Evolutionary conservation across 2,329 filamentous ascomycete genomes (phyloP).

Genomic region (Thyridium curvatum): DNA sequence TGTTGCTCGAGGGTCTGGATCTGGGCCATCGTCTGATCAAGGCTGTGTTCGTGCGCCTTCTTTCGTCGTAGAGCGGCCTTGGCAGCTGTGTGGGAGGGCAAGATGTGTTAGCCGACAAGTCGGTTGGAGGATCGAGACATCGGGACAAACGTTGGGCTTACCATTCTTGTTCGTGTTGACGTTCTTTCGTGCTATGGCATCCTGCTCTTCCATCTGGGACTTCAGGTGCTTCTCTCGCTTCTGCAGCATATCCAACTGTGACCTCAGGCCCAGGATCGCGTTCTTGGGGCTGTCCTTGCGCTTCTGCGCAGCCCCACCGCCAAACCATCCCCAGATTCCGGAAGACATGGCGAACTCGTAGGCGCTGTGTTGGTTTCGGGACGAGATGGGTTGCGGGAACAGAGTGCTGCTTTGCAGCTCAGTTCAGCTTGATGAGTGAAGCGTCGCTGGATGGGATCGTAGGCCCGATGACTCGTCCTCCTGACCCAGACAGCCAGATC

Average conservation of each 20-base stretch:
- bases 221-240: constrained; percentile 91
- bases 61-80: constrained; percentile 88
- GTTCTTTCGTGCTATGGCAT: constrained; percentile 81
- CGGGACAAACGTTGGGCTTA: constrained; percentile 38
- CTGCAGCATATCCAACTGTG: constrained; percentile 94
- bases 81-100: constrained; percentile 54
- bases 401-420: no score
- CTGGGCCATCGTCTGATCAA: constrained; percentile 85
- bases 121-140: no score
- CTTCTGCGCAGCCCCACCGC: constrained; percentile 74
- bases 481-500: no score
- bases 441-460: no score
- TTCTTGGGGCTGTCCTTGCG: constrained; percentile 94
- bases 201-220: constrained; percentile 89
- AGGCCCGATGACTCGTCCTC: no score
- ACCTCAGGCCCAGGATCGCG: constrained; percentile 81
- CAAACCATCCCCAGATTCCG: constrained; percentile 84
- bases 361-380: neutral
- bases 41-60: constrained; percentile 86
- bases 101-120: no score
- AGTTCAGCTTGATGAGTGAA: no score
- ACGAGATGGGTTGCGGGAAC: neutral
- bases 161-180: constrained; percentile 85
- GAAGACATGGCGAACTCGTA: constrained; percentile 38
- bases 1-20: constrained; percentile 91